Conservation (phyloP, 2,329 filamentous ascomycete species). For the Diaporthe sp. region DNA sequence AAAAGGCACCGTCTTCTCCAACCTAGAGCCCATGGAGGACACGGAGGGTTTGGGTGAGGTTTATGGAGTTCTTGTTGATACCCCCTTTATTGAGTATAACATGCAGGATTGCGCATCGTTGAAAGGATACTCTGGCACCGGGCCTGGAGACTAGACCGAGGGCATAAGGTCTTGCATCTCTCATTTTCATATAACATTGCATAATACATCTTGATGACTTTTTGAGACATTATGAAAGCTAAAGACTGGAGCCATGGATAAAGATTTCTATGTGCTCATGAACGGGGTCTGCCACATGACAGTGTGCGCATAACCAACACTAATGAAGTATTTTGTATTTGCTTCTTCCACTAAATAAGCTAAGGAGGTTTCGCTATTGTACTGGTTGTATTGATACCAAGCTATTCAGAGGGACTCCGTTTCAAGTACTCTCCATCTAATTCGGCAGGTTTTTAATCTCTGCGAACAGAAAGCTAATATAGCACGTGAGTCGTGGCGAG, state of each 20-base stretch:
- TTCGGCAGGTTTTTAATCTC: not conserved
- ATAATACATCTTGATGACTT: not conserved
- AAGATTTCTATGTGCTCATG: not conserved
- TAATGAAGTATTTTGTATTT: not conserved
- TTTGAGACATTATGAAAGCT: not conserved
- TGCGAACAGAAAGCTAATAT: not conserved
- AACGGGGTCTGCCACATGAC: not conserved
- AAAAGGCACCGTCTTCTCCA: conserved; percentile 44
- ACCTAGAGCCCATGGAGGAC: conserved; percentile 44
- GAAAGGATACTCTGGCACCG: conserved; percentile 46
- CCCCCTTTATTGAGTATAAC: conserved; percentile 52
- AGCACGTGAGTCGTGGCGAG: not conserved
- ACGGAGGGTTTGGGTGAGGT: conserved; percentile 43
- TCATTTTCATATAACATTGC: not conserved
- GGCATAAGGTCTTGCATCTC: conserved; percentile 5
- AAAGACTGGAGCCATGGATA: not conserved
- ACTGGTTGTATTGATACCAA: not conserved
- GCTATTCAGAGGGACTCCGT: not conserved
- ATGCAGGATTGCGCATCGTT: conserved; percentile 48
- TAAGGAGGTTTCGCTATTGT: not conserved
- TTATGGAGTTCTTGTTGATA: conserved; percentile 50
- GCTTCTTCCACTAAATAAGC: not conserved
- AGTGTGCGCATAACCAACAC: not conserved
- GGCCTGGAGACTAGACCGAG: conserved; percentile 35
- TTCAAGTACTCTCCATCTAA: not conserved